Evolutionary conservation across 164 flowering plant species (phyloP).

Genomic region (Vitis labrusca): DNA sequence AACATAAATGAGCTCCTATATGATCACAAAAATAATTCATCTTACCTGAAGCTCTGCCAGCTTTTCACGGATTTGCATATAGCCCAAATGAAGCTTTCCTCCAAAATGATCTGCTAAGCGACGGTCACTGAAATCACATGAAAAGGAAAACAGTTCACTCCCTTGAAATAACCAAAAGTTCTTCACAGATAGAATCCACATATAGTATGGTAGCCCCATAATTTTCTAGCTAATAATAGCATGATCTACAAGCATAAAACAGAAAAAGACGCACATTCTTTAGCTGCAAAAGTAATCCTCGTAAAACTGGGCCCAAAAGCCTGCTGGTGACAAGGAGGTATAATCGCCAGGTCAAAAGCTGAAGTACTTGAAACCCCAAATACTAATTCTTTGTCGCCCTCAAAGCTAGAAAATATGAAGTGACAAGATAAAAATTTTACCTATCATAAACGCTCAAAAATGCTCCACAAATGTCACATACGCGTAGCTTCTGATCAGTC

Average conservation of each 20-base stretch:
- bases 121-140: slow-evolving; percentile 74
- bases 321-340: slow-evolving; percentile 99
- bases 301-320: slow-evolving; percentile 99
- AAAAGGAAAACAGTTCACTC: slow-evolving; percentile 11
- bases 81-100: slow-evolving; percentile 96
- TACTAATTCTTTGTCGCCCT: slow-evolving; percentile 42
- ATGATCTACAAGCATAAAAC: slow-evolving; percentile 67
- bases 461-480: slow-evolving; percentile 99
- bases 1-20: not conserved
- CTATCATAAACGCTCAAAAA: slow-evolving; percentile 98
- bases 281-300: slow-evolving; percentile 99
- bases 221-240: slow-evolving; percentile 38
- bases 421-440: slow-evolving; percentile 36
- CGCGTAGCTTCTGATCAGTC: slow-evolving; percentile 99
- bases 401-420: slow-evolving; percentile 15
- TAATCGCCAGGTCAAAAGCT: slow-evolving; percentile 80
- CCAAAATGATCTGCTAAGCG: slow-evolving; percentile 99
- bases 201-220: slow-evolving; percentile 15
- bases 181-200: not conserved
- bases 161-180: slow-evolving; percentile 1
- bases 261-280: slow-evolving; percentile 97
- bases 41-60: slow-evolving; percentile 87
- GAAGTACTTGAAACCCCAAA: slow-evolving; percentile 77
- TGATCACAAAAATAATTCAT: not conserved
- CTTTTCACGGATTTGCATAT: slow-evolving; percentile 97